Conservation (phyloP, 2,329 filamentous ascomycete species). For the Venturia asperata region DNA sequence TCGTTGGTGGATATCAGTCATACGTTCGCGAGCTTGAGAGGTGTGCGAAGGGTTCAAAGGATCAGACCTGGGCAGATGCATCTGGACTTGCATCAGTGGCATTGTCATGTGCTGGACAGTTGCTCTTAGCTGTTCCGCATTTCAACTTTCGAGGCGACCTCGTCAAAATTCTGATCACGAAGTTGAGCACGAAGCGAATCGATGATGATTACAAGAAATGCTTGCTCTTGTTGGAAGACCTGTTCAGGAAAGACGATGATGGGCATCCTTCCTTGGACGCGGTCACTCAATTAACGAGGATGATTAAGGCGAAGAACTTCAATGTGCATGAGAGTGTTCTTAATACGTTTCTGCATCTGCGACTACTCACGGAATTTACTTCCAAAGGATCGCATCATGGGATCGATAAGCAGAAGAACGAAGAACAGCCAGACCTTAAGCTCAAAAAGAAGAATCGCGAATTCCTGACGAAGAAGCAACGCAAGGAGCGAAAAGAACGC, state of each 20-base stretch:
- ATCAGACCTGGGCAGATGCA: constrained; percentile 31
- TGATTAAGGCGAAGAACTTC: constrained; percentile 88
- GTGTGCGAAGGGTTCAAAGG: constrained; percentile 54
- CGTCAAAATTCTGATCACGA: constrained; percentile 77
- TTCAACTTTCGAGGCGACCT: constrained; percentile 94
- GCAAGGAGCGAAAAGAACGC: constrained; percentile 77
- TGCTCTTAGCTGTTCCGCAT: constrained; percentile 78
- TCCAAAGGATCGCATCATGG: constrained; percentile 73
- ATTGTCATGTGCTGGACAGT: constrained; percentile 74
- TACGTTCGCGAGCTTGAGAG: constrained; percentile 72
- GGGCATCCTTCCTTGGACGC: constrained; percentile 82
- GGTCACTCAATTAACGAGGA: constrained; percentile 76
- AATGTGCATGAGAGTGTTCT: constrained; percentile 75
- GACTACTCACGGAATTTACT: constrained; percentile 79
- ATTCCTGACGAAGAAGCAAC: constrained; percentile 80
- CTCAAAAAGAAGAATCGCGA: constrained; percentile 68
- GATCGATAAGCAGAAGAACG: constrained; percentile 51
- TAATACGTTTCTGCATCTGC: constrained; percentile 84
- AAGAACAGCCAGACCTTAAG: constrained; percentile 34
- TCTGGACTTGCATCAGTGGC: constrained; percentile 61
- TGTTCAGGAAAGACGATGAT: constrained; percentile 85
- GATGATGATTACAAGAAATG: constrained; percentile 74
- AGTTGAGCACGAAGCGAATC: constrained; percentile 64
- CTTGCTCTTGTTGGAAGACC: constrained; percentile 65
- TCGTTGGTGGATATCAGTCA: constrained; percentile 75